Base-by-base conservation (phyloP, 1,139 yeast species). In the Debaryomyces udenii region DNA sequence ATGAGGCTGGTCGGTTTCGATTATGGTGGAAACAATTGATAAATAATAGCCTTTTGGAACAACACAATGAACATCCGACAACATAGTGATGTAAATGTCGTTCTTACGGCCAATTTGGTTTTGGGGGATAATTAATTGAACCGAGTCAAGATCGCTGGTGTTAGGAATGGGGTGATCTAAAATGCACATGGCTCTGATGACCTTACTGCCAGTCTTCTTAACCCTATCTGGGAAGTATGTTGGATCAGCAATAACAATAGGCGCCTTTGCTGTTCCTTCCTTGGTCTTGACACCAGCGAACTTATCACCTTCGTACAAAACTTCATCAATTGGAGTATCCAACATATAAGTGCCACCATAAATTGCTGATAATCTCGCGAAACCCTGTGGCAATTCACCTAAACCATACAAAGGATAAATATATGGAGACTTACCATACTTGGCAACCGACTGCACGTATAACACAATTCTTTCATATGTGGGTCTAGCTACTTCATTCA, bases 341-440 rank as follows among this genome's bases (percentile, higher is more conserved):
- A 93, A 80, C 99, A 93, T 94, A 63, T 90, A 93, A 26, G 99
- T 93, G 58, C 99, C 99, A 50, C 99, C 99, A 58, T 93, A 91
- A 52, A 93, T 93, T 31, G 99, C 99, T 33, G 96, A 85, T 52
- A 93, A 80, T 62, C 99, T 81, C 13, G 99, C 97, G 72, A 93
- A 93, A 10, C 98, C 99, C 68, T 93, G 99, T 14, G 99, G 99
- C 47, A 93, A 76, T 66, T 93, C 99, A 38, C 99, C 99, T 46
- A 94, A 77, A 9, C 99, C 99, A 61, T 93, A 93, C 57, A 93
- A 74, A 38, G 99, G 99, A 62, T 93, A 93, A 49, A 93, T 80
- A 64, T 93, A 93, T 9, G 99, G 99, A 9, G 97, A 88, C 66
- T 91, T 93, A 44, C 99, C 99, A 63, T 87, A 93, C 55, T 93